Evolutionary conservation across 75 land plant genomes (phyloP), one percentile per base, ranked within the genome.

Genomic region (Selaginella tamariscina): DNA sequence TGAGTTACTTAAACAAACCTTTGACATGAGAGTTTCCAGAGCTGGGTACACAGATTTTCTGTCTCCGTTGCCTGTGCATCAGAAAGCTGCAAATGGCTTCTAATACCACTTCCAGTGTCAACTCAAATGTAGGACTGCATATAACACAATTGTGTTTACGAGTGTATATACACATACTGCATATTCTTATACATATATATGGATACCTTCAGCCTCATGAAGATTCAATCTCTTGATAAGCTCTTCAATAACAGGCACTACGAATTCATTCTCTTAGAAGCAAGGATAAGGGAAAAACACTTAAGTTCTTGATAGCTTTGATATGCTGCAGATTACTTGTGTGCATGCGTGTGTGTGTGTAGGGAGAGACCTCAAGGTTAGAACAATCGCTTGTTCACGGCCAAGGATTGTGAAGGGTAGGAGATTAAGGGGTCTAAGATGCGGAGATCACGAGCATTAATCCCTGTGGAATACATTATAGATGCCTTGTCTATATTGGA

Each of bases 331-430:
- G 2, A 56, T 0, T 8, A 63, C 30, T 27, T n/a, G n/a, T n/a
- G n/a, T n/a, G n/a, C n/a, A n/a, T n/a, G n/a, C n/a, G n/a, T n/a
- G n/a, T n/a, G n/a, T n/a, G n/a, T n/a, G n/a, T n/a, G 24, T 22
- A 64, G 65, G 54, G 56, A 23, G 39, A 0, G 0, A 66, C 74
- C 70, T 82, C 86, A 32, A 79, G 54, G 32, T 82, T 78, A 82
- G 65, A 21, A 76, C 86, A 33, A 79, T 84, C 0, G 81, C 85
- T 15, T 67, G 54, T 76, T 78, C 84, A 60, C 85, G 72, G 26
- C 81, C 81, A 70, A 86, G 71, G 20, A 88, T 86, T 27, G 89
- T 76, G 88, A 86, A 1, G 91, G 91, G 67, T 88, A 86, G 13
- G 80, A 74, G 2, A 88, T 32, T 54, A 86, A 62, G 0, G 91